A percentile compares a stretch with the other conserved stretches of the same genome.
phyloP scores from a whole-genome alignment of 352 stramenopile genomes.

The Pythium coloratum region DNA sequence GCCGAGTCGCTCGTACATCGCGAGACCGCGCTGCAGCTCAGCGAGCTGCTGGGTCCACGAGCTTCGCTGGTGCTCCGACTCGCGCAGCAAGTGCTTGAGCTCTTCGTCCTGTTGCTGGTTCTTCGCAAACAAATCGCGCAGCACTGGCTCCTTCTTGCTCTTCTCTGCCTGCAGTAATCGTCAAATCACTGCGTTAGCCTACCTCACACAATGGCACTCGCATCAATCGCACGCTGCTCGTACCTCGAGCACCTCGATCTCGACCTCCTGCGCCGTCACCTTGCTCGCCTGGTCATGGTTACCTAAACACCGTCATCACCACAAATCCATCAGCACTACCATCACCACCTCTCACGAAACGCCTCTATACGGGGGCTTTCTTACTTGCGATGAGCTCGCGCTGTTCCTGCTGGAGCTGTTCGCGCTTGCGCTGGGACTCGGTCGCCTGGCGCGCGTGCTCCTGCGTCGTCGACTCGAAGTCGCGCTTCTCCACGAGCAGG shows the following conservation, averaged over 20 bases:
- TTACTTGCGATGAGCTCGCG: conserved; percentile 21
- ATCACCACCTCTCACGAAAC: not conserved
- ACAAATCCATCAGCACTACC: not conserved
- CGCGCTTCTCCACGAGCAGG: conserved; percentile 26
- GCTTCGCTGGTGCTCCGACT: conserved; percentile 42
- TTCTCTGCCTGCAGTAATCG: conserved; percentile 38
- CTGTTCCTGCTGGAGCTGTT: conserved; percentile 26
- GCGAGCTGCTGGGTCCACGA: conserved; percentile 51
- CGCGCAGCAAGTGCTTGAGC: conserved; percentile 41
- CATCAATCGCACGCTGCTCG: not conserved
- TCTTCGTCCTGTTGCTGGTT: conserved; percentile 59
- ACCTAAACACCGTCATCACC: not conserved
- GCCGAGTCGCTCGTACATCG: conserved; percentile 67
- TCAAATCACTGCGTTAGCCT: not conserved
- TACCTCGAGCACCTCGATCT: conserved; percentile 70
- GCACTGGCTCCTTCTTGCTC: conserved; percentile 52
- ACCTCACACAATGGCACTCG: not conserved
- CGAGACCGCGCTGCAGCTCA: conserved; percentile 62
- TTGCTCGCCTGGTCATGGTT: conserved; percentile 48
- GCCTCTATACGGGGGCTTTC: not conserved
- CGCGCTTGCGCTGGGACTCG: conserved; percentile 26
- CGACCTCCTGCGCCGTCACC: conserved; percentile 53
- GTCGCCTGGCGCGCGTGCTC: conserved; percentile 20
- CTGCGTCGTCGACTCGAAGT: conserved; percentile 19
- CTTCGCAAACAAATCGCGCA: conserved; percentile 61